Base-by-base conservation (phyloP, 768 basidiomycete genomes). In the Brasilioporus rufonigricans region DNA sequence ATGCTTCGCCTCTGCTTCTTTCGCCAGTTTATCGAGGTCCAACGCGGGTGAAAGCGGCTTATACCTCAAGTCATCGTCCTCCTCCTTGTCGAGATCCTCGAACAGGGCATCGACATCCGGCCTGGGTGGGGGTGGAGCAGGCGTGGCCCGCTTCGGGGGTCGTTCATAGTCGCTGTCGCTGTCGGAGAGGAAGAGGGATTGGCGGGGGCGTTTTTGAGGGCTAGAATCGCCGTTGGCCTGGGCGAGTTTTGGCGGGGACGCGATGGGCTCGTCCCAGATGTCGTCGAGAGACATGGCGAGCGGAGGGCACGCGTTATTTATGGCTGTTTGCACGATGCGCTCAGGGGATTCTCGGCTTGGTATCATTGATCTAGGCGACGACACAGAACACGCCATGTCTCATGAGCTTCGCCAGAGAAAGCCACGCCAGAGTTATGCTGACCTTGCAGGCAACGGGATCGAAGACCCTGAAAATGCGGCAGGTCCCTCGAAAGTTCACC, bases 211-310 rank as follows among this genome's bases (percentile, higher is more conserved):
- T 55, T 72, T 74, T 5, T 64, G 31, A 9, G 55, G 62, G 33
- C 50, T 64, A 26, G 48, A 21, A 7, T 39, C 29, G 26, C 45
- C 53, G 0, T 67, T 66, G 14, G 61, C 55, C 27, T 72, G 65
- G 4, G 45, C 48, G 19, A 57, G 36, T 19, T 57, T 52, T 19
- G 58, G 41, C 26, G 59, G 56, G 41, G 72, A 62, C 23, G 66
- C 71, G 57, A 76, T 63, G 35, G 81, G 78, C 23, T 77, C 78
- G 60, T 86, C 78, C 82, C 82, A 87, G 66, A 87, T 87, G 60
- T 77, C 74, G 59, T 80, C 79, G 67, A 85, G 65, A 36, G 78
- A 63, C 67, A 71, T 71, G 63, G 43, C 24, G 23, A 45, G 48
- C 14, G 4, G 5, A 33, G 21, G 31, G 46, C 41, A 56, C 68